Evolutionary conservation across 2,329 filamentous ascomycete species (phyloP).

Genomic region (Fusarium sp.): DNA sequence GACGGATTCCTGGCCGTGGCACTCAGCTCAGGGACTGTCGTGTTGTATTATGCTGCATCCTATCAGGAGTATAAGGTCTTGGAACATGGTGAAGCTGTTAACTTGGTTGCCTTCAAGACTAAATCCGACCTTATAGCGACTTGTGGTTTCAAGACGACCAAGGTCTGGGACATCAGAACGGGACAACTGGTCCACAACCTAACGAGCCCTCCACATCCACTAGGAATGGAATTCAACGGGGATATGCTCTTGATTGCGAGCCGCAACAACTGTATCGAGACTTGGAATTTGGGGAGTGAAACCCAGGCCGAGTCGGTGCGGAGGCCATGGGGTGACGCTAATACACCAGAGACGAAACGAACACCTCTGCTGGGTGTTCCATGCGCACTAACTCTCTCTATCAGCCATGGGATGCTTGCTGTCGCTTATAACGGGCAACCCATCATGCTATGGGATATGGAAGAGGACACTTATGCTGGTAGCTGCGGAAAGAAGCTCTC

Average conservation of each 20-base stretch:
- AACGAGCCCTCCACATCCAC: slow-evolving; percentile 35
- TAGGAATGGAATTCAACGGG: slow-evolving; percentile 46
- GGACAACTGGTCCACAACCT: slow-evolving; percentile 46
- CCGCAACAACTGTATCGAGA: slow-evolving; percentile 43
- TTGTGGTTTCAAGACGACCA: slow-evolving; percentile 45
- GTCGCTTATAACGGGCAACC: slow-evolving; percentile 49
- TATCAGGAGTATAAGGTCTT: slow-evolving; percentile 47
- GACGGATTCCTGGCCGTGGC: slow-evolving; percentile 48
- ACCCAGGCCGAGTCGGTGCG: slow-evolving; percentile 12
- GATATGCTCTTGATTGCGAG: slow-evolving; percentile 47
- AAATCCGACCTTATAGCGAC: slow-evolving; percentile 49
- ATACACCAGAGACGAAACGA: slow-evolving; percentile 16
- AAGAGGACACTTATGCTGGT: slow-evolving; percentile 48
- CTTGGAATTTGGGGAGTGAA: slow-evolving; percentile 47
- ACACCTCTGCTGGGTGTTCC: slow-evolving; percentile 35
- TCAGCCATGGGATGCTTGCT: slow-evolving; percentile 50
- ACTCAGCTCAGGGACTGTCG: slow-evolving; percentile 39
- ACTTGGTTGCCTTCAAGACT: slow-evolving; percentile 48
- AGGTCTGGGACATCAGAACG: slow-evolving; percentile 50
- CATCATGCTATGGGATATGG: slow-evolving; percentile 53
- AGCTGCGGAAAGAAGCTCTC: slow-evolving; percentile 51
- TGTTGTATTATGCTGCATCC: slow-evolving; percentile 44
- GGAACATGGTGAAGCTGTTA: slow-evolving; percentile 49
- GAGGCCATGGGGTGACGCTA: slow-evolving; percentile 43
- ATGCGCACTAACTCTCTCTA: slow-evolving; percentile 46